Conservation (phyloP, 1,284 basidiomycete species). For the Chondrostereum purpureum region DNA sequence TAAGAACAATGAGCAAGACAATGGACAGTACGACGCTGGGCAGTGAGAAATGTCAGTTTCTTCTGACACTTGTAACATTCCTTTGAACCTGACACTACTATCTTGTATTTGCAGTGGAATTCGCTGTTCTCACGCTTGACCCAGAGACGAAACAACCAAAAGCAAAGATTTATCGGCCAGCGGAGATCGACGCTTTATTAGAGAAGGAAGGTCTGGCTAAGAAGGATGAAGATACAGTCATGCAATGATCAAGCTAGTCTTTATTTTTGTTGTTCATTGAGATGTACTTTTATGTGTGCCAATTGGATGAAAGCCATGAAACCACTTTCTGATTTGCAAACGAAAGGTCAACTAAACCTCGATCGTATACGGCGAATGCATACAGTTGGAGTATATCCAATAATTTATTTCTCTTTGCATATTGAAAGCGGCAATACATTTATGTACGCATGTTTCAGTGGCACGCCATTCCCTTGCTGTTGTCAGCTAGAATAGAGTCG, state of each 20-base stretch:
- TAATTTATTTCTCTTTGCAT: not conserved
- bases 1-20: constrained; percentile 97
- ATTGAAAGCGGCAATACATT: too few relatives aligned
- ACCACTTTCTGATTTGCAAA: too few relatives aligned
- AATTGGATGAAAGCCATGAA: too few relatives aligned
- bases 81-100: constrained; percentile 6
- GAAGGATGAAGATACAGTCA: constrained; percentile 75
- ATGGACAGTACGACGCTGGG: constrained; percentile 98
- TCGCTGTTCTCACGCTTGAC: constrained; percentile 88
- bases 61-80: constrained; percentile 3
- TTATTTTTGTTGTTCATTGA: too few relatives aligned
- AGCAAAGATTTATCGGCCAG: constrained; percentile 89
- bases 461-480: constrained; percentile 54
- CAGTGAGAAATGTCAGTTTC: constrained; percentile 82
- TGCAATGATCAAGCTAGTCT: too few relatives aligned
- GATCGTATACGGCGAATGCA: not conserved
- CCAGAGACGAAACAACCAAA: constrained; percentile 72
- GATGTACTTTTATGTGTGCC: not conserved
- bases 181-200: constrained; percentile 87
- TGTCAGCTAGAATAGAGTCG: constrained; percentile 45
- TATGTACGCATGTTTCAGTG: constrained; percentile 24
- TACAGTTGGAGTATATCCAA: not conserved
- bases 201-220: constrained; percentile 82
- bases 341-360: too few relatives aligned
- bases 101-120: constrained; percentile 60